Evolutionary conservation across 208 protist species (phyloP).

Genomic region (Wallacemonas sp.): DNA sequence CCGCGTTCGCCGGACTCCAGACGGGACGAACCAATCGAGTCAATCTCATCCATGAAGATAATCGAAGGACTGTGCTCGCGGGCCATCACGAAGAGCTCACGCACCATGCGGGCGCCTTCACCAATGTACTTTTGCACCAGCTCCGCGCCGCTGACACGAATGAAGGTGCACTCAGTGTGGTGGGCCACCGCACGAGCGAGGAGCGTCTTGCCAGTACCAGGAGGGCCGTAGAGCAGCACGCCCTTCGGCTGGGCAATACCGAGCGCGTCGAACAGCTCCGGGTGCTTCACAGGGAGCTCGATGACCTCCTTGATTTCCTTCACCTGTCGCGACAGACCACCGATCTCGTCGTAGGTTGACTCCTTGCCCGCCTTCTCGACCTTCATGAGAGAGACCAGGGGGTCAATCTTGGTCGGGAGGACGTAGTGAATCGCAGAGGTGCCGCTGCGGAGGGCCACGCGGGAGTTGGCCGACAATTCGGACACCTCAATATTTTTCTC

Average conservation of each 20-base stretch:
- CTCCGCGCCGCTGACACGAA: slow-evolving; percentile 99
- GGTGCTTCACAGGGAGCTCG: slow-evolving; percentile 93
- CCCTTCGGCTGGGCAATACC: slow-evolving; percentile 99
- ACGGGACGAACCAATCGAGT: slow-evolving; percentile 97
- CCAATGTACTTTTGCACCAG: slow-evolving; percentile 99
- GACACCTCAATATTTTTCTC: slow-evolving; percentile 95
- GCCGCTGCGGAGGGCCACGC: slow-evolving; percentile 98
- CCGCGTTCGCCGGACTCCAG: slow-evolving; percentile 87
- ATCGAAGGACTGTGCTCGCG: slow-evolving; percentile 99
- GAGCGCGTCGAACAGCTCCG: slow-evolving; percentile 99
- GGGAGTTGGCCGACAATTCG: slow-evolving; percentile 93
- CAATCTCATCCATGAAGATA: slow-evolving; percentile 99
- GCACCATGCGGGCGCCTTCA: slow-evolving; percentile 99
- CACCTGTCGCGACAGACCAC: slow-evolving; percentile 99
- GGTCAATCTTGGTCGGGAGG: slow-evolving; percentile 98
- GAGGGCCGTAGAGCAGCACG: slow-evolving; percentile 98
- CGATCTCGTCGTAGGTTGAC: slow-evolving; percentile 99
- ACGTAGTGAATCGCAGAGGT: slow-evolving; percentile 98
- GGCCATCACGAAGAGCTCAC: slow-evolving; percentile 99
- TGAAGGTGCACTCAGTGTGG: slow-evolving; percentile 98
- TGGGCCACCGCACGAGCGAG: slow-evolving; percentile 98
- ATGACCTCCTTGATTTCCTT: slow-evolving; percentile 93
- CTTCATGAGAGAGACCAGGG: slow-evolving; percentile 99
- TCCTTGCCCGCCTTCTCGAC: slow-evolving; percentile 99
- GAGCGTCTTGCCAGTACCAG: slow-evolving; percentile 98